Evolutionary conservation across 2,329 filamentous ascomycete species (phyloP), one percentile per base, ranked within the genome.

Genomic region (Aspergillus oerlinghausenensis): DNA sequence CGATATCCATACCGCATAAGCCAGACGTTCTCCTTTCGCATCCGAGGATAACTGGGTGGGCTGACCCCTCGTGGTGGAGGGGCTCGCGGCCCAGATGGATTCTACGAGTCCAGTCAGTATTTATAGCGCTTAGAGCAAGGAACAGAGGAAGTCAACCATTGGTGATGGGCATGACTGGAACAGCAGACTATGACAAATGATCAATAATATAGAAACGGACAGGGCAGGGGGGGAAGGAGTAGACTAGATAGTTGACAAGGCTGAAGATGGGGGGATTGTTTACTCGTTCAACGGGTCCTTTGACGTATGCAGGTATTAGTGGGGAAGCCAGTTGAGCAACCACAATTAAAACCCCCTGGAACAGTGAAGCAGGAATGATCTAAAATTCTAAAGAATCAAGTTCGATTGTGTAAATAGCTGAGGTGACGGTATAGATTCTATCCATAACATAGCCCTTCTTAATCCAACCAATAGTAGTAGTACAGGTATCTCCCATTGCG

Each of bases 31-130:
- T 63, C 94, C 93, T 75, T 96, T 96, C 61, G 88, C 77, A 74
- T 97, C 93, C 47, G 86, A 84, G 40, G 91, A 95, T 51, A 99
- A 86, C 70, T 90, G 90, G 11, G 93, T 97, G 58, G 93, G 88
- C 72, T 92, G 88, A 57, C 92, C 93, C 64, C 94, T 86, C 55
- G 84, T 86, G 28, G 93, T 97, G 55, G 85, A 86, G 54, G 94
- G 94, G 62, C 88, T 84, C 29, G 94, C 88, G 49, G 92, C 94
- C 75, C 95, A 88, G 67, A 96, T 93, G 73, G 82, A 80, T 62
- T 85, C 85, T 87, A 66, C 26, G 52, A 53, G 49, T 7, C 23
- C 29, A 52, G 43, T 62, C 48, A 63, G 61, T 49, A 32, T n/a
- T 29, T 47, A 26, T 40, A 25, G 42, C 32, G 9, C 2, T 32